Evolutionary conservation across 2,329 filamentous ascomycete genomes (phyloP).

Genomic region (Pseudogymnoascus destructans): DNA sequence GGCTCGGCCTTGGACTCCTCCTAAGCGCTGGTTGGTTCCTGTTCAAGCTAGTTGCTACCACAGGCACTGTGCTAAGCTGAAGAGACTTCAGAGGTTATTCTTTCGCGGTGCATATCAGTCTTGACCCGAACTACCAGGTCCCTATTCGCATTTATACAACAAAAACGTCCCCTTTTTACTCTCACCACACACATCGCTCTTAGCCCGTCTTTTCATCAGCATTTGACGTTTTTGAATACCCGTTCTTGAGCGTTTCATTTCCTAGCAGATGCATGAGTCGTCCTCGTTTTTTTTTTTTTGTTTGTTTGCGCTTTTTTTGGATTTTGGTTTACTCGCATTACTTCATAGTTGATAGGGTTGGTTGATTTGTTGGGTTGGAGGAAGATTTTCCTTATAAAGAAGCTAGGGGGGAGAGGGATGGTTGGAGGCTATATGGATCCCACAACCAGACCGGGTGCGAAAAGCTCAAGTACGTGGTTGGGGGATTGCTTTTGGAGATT

Average conservation of each 20-base stretch:
- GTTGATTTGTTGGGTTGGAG: neutral
- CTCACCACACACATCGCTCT: neutral
- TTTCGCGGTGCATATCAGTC: neutral
- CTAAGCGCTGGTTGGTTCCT: neutral
- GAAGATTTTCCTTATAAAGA: neutral
- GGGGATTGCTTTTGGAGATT: neutral
- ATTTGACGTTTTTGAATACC: constrained; percentile 6
- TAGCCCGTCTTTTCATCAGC: neutral
- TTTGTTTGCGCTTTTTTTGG: neutral
- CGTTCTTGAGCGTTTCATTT: constrained; percentile 1
- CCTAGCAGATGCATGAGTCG: neutral
- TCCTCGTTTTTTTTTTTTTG: neutral
- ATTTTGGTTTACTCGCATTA: neutral
- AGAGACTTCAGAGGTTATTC: neutral
- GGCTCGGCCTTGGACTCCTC: neutral
- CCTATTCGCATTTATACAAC: neutral
- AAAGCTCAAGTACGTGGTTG: neutral
- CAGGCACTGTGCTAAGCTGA: neutral
- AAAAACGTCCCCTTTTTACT: neutral
- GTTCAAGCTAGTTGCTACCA: neutral
- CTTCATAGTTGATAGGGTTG: neutral
- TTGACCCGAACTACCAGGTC: neutral
- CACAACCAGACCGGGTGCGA: neutral
- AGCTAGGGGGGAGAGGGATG: neutral
- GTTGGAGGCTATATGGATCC: neutral